Evolutionary conservation across 805 yeast species (phyloP).

Genomic region (Huiozyma naganishii): DNA sequence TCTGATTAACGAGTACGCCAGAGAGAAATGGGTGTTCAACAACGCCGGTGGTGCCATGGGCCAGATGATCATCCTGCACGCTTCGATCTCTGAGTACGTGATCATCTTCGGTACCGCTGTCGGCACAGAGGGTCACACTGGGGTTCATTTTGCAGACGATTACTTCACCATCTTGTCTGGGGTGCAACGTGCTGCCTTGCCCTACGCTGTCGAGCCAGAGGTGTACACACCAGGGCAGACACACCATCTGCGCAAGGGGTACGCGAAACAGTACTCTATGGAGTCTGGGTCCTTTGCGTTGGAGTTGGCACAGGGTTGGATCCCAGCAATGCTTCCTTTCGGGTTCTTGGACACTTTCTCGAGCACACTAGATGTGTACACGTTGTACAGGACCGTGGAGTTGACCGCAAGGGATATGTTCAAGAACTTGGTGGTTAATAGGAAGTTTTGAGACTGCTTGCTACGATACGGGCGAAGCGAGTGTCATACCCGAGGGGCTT

Average conservation of each 20-base stretch:
- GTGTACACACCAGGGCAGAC: slow-evolving; percentile 80
- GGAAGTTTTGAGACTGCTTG: not conserved
- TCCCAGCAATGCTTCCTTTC: slow-evolving; percentile 95
- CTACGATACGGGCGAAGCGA: too few species aligned
- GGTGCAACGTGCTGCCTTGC: slow-evolving; percentile 59
- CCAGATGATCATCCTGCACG: slow-evolving; percentile 88
- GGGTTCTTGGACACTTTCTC: slow-evolving; percentile 74
- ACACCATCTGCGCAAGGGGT: slow-evolving; percentile 68
- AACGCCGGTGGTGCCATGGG: slow-evolving; percentile 99
- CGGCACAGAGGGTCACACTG: slow-evolving; percentile 95
- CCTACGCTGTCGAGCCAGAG: slow-evolving; percentile 53
- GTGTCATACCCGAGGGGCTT: too few species aligned
- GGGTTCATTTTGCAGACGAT: slow-evolving; percentile 95
- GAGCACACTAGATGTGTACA: slow-evolving; percentile 68
- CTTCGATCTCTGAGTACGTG: slow-evolving; percentile 85
- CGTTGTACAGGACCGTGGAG: slow-evolving; percentile 57
- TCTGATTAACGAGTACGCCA: slow-evolving; percentile 56
- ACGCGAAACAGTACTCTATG: slow-evolving; percentile 78
- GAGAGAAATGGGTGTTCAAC: slow-evolving; percentile 89
- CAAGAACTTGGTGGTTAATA: slow-evolving; percentile 37
- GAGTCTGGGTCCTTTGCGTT: slow-evolving; percentile 74
- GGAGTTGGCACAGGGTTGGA: slow-evolving; percentile 97
- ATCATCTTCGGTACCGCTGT: slow-evolving; percentile 88
- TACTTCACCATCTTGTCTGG: slow-evolving; percentile 87
- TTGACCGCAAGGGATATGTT: slow-evolving; percentile 75